Conservation (phyloP, 1,284 basidiomycete genomes). For the Uromyces viciae-fabae region DNA sequence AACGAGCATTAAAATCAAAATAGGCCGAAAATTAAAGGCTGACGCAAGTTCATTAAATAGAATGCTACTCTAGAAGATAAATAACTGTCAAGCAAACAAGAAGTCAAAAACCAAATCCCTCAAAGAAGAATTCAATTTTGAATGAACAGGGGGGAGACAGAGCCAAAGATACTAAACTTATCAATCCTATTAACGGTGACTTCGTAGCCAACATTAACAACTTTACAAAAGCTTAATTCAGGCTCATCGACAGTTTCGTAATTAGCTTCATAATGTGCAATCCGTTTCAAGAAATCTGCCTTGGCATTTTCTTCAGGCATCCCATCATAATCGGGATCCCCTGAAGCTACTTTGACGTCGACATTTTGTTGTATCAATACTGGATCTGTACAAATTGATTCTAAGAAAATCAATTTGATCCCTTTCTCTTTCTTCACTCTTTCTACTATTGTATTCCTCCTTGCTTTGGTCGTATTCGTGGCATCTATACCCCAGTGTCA, state of each 20-base stretch:
- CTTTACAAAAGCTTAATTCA: slow-evolving; percentile 55
- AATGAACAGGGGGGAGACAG: slow-evolving; percentile 42
- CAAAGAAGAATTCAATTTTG: slow-evolving; percentile 45
- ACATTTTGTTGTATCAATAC: slow-evolving; percentile 90
- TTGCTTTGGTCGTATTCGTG: slow-evolving; percentile 78
- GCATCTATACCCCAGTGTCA: slow-evolving; percentile 60
- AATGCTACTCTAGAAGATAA: slow-evolving; percentile 76
- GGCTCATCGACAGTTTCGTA: slow-evolving; percentile 77
- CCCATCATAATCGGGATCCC: slow-evolving; percentile 95
- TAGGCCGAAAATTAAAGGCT: neutral
- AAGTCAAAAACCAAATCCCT: neutral
- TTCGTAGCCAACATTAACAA: slow-evolving; percentile 40
- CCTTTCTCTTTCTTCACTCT: slow-evolving; percentile 77
- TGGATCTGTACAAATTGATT: slow-evolving; percentile 90
- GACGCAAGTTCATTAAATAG: slow-evolving; percentile 80
- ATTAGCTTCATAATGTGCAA: slow-evolving; percentile 87
- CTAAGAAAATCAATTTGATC: slow-evolving; percentile 87
- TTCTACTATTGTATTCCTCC: slow-evolving; percentile 73
- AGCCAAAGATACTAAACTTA: neutral
- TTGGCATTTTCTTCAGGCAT: slow-evolving; percentile 80
- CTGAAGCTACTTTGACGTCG: slow-evolving; percentile 87
- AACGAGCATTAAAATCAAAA: neutral
- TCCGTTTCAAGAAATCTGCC: slow-evolving; percentile 83
- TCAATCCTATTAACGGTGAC: slow-evolving; percentile 42
- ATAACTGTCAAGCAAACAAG: neutral